A percentile compares a stretch with the other conserved stretches of the same genome.
phyloP scores from a whole-genome alignment of 2,329 filamentous ascomycete species.

The Fusarium acutatum region DNA sequence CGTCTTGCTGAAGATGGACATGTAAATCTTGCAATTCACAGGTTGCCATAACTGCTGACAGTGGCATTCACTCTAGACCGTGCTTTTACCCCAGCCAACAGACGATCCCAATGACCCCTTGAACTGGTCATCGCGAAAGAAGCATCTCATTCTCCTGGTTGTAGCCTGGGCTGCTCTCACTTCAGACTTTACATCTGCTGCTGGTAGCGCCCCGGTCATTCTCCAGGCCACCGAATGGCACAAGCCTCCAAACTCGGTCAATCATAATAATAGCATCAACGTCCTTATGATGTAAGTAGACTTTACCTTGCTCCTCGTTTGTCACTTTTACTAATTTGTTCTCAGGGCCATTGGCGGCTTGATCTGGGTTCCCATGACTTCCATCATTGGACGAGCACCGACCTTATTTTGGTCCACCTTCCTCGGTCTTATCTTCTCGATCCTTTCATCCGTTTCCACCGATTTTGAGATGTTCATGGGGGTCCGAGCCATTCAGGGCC shows the following conservation, averaged over 20 bases:
- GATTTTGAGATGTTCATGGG: constrained; percentile 18
- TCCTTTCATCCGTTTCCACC: constrained; percentile 5
- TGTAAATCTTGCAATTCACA: background rate
- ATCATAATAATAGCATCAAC: constrained; percentile 30
- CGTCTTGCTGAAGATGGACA: constrained; percentile 29
- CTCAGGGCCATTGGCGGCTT: constrained; percentile 20
- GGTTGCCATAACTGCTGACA: background rate
- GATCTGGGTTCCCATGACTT: constrained; percentile 33
- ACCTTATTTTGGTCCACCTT: constrained; percentile 31
- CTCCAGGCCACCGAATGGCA: constrained; percentile 31
- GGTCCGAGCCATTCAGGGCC: constrained; percentile 42
- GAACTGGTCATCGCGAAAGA: constrained; percentile 34
- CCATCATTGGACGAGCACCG: constrained; percentile 29
- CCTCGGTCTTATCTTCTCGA: constrained; percentile 25
- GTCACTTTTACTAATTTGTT: background rate
- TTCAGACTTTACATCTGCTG: constrained; percentile 30
- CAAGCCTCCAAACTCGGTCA: background rate
- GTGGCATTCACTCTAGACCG: background rate
- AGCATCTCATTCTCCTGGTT: constrained; percentile 30
- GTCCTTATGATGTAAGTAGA: constrained; percentile 14
- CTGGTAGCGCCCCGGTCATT: constrained; percentile 27
- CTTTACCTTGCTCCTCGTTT: too few species aligned
- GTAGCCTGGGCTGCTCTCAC: constrained; percentile 28
- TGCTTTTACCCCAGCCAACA: constrained; percentile 31
- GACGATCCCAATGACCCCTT: constrained; percentile 24